Conservation (phyloP, 768 basidiomycete species). For the Mrakia blollopis region DNA sequence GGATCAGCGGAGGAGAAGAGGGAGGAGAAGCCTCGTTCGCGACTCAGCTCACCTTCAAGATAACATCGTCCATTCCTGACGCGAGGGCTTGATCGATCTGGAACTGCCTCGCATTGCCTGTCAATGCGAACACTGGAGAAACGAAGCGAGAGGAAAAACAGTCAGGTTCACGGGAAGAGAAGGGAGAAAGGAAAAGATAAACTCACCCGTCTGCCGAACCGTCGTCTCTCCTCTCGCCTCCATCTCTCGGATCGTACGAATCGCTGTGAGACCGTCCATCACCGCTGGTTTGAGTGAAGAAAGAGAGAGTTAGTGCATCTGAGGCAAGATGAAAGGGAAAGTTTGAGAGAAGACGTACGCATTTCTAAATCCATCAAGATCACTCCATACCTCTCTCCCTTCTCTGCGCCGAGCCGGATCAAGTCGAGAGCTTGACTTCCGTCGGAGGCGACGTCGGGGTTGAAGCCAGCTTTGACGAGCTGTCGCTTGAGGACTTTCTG, state of each 20-base stretch:
- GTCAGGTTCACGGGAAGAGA: background rate
- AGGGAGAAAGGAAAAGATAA: background rate
- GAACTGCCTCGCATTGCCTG: conserved; percentile 14
- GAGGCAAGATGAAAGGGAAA: background rate
- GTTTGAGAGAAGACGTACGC: no score
- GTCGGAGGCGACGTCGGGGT: conserved; percentile 21
- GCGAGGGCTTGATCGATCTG: conserved; percentile 6
- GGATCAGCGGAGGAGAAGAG: background rate
- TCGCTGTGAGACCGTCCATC: conserved; percentile 35
- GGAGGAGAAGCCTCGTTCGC: background rate
- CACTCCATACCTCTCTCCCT: background rate
- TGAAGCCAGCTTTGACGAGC: conserved; percentile 22
- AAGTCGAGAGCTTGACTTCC: conserved; percentile 7
- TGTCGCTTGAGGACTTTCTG: conserved; percentile 27
- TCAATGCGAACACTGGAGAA: background rate
- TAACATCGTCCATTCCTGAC: conserved; percentile 8
- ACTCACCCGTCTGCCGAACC: background rate
- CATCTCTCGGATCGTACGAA: conserved; percentile 31
- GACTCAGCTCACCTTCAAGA: background rate
- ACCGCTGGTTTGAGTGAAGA: conserved; percentile 23
- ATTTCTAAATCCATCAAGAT: conserved; percentile 27
- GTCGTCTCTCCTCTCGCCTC: conserved; percentile 23
- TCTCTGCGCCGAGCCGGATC: background rate
- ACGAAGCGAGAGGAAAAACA: background rate
- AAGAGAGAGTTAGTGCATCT: background rate